Conservation (phyloP, 1,284 basidiomycete genomes). For the Ustilago sp. region DNA sequence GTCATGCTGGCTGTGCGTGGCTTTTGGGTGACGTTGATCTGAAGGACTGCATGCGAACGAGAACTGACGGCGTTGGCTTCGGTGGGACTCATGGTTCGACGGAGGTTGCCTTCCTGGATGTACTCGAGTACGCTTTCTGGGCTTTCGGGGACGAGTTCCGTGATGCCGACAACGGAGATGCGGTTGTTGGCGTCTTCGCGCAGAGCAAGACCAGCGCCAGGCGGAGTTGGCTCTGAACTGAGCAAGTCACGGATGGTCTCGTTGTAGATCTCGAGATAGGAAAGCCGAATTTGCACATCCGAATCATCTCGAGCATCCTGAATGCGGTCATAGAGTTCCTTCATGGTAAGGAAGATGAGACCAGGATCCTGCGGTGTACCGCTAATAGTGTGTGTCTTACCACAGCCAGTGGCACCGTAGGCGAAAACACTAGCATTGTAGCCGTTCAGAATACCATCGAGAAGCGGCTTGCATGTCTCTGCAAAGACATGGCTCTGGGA, state of each 20-base stretch:
- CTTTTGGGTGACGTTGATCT: slow-evolving; percentile 68
- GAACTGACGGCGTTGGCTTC: slow-evolving; percentile 68
- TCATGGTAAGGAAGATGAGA: slow-evolving; percentile 69
- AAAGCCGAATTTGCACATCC: slow-evolving; percentile 65
- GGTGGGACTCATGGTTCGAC: slow-evolving; percentile 68
- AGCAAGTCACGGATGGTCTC: slow-evolving; percentile 68
- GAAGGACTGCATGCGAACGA: slow-evolving; percentile 67
- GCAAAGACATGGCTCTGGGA: slow-evolving; percentile 63
- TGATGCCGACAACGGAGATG: slow-evolving; percentile 68
- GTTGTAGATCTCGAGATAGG: slow-evolving; percentile 70
- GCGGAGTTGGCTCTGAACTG: slow-evolving; percentile 62
- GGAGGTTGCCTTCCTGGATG: slow-evolving; percentile 66
- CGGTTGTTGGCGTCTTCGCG: slow-evolving; percentile 66
- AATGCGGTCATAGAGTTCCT: slow-evolving; percentile 66
- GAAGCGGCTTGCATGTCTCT: slow-evolving; percentile 64
- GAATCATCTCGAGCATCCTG: slow-evolving; percentile 57
- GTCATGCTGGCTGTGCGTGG: slow-evolving; percentile 64
- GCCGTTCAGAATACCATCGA: slow-evolving; percentile 65
- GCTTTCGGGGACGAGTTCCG: slow-evolving; percentile 64
- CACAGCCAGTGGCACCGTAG: slow-evolving; percentile 68
- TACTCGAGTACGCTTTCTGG: slow-evolving; percentile 66
- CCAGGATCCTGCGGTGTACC: slow-evolving; percentile 66
- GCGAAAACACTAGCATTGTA: slow-evolving; percentile 69
- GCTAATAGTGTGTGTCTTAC: slow-evolving; percentile 69
- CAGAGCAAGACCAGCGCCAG: slow-evolving; percentile 63